These are phyloP conservation scores for Didymella keratinophila DNA, from an alignment of 2,329 filamentous ascomycete genomes.

Conservation along the genomic window DNA sequence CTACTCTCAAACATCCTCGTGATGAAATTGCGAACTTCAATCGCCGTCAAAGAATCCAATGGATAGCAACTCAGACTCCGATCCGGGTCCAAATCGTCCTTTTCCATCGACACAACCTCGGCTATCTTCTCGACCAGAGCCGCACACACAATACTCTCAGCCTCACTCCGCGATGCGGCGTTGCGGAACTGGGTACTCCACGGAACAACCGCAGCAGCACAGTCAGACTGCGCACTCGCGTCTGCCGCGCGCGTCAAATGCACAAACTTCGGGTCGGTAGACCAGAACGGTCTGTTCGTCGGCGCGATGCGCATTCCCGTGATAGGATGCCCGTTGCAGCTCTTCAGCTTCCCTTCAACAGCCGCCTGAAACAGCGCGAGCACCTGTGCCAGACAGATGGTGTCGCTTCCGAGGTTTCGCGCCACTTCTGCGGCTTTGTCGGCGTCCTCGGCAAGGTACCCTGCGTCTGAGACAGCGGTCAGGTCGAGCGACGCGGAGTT, in stretches of 20 bases:
- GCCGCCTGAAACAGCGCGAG: slow-evolving; percentile 34
- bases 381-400: slow-evolving; percentile 40
- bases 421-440: slow-evolving; percentile 36
- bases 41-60: slow-evolving; percentile 42
- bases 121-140: slow-evolving; percentile 39
- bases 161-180: slow-evolving; percentile 28
- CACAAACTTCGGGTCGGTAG: slow-evolving; percentile 37
- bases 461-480: slow-evolving; percentile 38
- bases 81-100: slow-evolving; percentile 36
- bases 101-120: slow-evolving; percentile 34
- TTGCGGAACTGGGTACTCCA: slow-evolving; percentile 38
- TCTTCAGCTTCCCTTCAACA: slow-evolving; percentile 30
- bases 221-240: slow-evolving; percentile 23
- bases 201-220: slow-evolving; percentile 23
- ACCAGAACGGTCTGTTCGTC: slow-evolving; percentile 38
- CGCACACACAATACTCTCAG: slow-evolving; percentile 33
- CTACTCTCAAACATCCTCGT: slow-evolving; percentile 56
- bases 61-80: slow-evolving; percentile 34
- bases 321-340: slow-evolving; percentile 38
- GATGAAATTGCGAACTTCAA: slow-evolving; percentile 45
- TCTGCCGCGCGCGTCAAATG: slow-evolving; percentile 35
- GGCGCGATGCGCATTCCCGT: slow-evolving; percentile 41
- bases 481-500: slow-evolving; percentile 34
- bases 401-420: slow-evolving; percentile 36
- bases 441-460: slow-evolving; percentile 36